phyloP scores from a whole-genome alignment of 805 yeast species.

The Maudiozyma pseudohumilis region DNA sequence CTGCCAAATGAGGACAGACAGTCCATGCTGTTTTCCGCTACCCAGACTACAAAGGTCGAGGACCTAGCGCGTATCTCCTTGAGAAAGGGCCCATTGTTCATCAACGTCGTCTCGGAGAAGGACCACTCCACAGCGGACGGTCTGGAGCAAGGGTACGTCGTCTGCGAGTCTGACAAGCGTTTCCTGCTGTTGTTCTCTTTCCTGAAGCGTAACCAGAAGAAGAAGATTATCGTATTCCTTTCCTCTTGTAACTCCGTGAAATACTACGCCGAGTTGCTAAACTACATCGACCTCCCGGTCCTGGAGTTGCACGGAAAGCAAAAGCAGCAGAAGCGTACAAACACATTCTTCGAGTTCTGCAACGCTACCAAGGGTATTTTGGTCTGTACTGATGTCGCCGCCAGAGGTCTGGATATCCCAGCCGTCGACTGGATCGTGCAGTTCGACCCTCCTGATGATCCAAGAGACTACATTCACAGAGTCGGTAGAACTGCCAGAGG shows the following conservation, averaged over 20 bases:
- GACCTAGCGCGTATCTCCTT: conserved; percentile 94
- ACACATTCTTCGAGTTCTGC: conserved; percentile 96
- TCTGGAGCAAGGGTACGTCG: conserved; percentile 96
- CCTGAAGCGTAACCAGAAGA: conserved; percentile 83
- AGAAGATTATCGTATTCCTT: conserved; percentile 86
- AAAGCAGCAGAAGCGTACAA: conserved; percentile 96
- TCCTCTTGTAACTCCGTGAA: conserved; percentile 96
- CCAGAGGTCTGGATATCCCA: conserved; percentile 97
- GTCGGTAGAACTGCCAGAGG: conserved; percentile 99
- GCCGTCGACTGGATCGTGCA: conserved; percentile 98
- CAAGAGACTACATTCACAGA: conserved; percentile 96
- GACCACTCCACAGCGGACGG: conserved; percentile 92
- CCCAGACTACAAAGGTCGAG: conserved; percentile 97
- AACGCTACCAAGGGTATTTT: conserved; percentile 91
- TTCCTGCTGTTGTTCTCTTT: conserved; percentile 85
- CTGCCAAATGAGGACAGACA: conserved; percentile 90
- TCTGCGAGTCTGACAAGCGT: conserved; percentile 92
- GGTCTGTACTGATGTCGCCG: conserved; percentile 97
- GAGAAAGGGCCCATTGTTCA: conserved; percentile 86
- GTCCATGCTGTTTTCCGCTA: conserved; percentile 96
- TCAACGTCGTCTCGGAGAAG: conserved; percentile 79
- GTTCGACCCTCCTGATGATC: conserved; percentile 99
- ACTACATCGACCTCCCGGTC: conserved; percentile 94
- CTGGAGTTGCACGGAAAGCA: conserved; percentile 95
- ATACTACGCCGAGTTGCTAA: conserved; percentile 87